Evolutionary conservation across 2,329 filamentous ascomycete genomes (phyloP).

Genomic region (Colletotrichum sp.): DNA sequence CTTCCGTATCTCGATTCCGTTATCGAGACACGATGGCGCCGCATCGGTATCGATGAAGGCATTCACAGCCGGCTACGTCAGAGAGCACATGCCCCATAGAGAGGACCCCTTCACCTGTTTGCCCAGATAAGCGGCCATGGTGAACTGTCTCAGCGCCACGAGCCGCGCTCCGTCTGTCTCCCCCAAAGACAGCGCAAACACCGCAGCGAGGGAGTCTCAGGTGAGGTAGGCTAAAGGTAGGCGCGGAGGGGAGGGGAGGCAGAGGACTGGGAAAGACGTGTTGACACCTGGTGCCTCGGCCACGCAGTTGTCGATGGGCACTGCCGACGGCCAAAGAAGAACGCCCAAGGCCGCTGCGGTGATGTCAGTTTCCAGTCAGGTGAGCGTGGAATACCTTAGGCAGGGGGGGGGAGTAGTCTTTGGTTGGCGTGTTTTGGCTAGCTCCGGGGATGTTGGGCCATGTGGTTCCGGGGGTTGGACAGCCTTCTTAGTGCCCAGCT

Average conservation of each 20-base stretch:
- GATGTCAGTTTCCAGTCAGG: slow-evolving; percentile 18
- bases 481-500: not conserved
- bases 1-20: slow-evolving; percentile 1
- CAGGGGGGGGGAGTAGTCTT: not conserved
- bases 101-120: not conserved
- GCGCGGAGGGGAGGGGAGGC: not conserved
- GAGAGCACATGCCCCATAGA: not conserved
- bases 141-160: slow-evolving; percentile 14
- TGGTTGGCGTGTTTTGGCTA: slow-evolving; percentile 4
- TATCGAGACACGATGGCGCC: not conserved
- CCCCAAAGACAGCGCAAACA: not conserved
- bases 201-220: not conserved
- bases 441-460: slow-evolving; percentile 4
- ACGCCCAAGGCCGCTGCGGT: not conserved
- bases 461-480: slow-evolving; percentile 5
- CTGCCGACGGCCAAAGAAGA: not conserved
- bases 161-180: not conserved
- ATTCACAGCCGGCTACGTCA: slow-evolving; percentile 7
- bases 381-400: not conserved
- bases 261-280: not conserved
- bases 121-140: not conserved
- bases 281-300: not conserved
- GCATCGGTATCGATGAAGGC: slow-evolving; percentile 4
- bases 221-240: not conserved
- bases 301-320: not conserved